phyloP scores from a whole-genome alignment of 768 basidiomycete genomes.

The Daedaleopsis nitida region DNA sequence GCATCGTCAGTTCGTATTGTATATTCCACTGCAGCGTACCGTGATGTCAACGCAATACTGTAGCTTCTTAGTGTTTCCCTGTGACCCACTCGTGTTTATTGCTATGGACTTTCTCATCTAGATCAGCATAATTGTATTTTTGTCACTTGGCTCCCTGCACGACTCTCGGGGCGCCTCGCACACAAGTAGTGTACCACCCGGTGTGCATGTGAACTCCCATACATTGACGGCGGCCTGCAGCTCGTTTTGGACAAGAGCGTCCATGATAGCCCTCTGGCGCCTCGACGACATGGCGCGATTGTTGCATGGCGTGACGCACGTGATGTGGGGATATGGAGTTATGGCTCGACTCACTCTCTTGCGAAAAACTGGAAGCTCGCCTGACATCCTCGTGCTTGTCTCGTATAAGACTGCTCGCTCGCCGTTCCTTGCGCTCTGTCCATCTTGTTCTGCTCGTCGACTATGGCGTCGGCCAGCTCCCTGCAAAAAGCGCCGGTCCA shows the following conservation, averaged over 20 bases:
- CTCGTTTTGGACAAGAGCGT: neutral
- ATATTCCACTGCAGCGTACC: slow-evolving; percentile 6
- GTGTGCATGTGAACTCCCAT: neutral
- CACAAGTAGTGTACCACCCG: neutral
- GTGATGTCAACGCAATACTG: neutral
- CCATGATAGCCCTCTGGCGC: too few species aligned
- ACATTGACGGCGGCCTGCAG: neutral
- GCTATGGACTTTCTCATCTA: neutral
- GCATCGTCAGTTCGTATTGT: slow-evolving; percentile 4
- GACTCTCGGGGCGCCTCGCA: too few species aligned
- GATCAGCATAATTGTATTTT: neutral
- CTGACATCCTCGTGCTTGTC: slow-evolving; percentile 1
- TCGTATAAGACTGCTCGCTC: neutral
- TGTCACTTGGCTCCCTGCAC: neutral
- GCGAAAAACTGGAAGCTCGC: slow-evolving; percentile 9
- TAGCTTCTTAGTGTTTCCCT: slow-evolving; percentile 15
- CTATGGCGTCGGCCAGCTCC: slow-evolving; percentile 14
- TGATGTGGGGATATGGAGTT: slow-evolving; percentile 17
- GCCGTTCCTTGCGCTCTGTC: neutral
- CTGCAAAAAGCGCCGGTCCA: slow-evolving; percentile 25
- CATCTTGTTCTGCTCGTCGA: neutral
- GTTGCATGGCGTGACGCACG: slow-evolving; percentile 12
- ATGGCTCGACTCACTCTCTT: slow-evolving; percentile 13
- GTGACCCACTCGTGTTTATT: neutral
- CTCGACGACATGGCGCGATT: slow-evolving; percentile 15